Base-by-base conservation (phyloP, 371 early-diverging fungal species). In the Rhizopus sp. region DNA sequence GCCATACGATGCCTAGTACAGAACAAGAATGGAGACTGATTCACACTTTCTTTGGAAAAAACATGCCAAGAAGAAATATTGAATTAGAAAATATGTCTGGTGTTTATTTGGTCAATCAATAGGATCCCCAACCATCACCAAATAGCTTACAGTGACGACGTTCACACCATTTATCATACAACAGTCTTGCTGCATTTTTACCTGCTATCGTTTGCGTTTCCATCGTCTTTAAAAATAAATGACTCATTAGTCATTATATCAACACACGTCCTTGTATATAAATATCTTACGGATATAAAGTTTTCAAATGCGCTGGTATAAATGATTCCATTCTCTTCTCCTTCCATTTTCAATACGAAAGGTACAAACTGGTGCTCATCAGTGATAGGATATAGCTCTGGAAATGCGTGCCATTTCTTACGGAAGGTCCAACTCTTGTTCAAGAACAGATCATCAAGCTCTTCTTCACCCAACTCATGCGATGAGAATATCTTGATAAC, bases 401-500 rank as follows among this genome's bases (percentile, higher is more conserved):
- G 91, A 44, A 88, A 91, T 5, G 88, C 83, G 32, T 85, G 77
- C 91, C 91, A 91, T 17, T 57, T 69, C 54, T 83, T 82, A 31
- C 72, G 71, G 42, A 70, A 72, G 10, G 77, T 77, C 85, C 85
- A 86, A 6, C 79, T 81, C 29, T 77, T 66, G 44, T 69, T 72
- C 4, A 51, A 23, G 33, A 82, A 86, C 31, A 86, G 35, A 10
- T 62, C 42, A 62, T 77, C 75, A 15, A 86, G 66, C n/a, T 68
- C 39, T 5, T 76, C 72, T 0, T 80, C 76, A 5, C 54, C 35
- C 7, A 84, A 15, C 1, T 59, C 50, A 12, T 68, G 42, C 0
- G 68, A 56, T 9, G 83, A 83, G 54, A 89, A 91, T 58, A 88
- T 77, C 58, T 83, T 83, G 55, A 75, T 68, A 0, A 90, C 70